Conservation (phyloP, 805 yeast genomes). For the Cyberlindnera mrakii region DNA sequence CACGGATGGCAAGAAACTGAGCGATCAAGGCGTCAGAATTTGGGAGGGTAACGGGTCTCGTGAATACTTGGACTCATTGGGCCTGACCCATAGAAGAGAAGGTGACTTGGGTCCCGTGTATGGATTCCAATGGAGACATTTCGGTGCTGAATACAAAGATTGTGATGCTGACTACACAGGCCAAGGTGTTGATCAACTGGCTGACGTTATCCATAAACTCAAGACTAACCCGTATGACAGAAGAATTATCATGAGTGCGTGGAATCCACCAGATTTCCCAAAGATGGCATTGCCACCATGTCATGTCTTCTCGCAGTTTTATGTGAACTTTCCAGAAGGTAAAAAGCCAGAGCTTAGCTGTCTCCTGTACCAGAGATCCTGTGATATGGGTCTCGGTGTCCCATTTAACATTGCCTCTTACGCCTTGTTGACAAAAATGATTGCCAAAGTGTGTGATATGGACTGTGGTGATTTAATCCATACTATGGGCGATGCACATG, state of each 20-base stretch:
- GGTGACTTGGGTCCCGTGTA: slow-evolving; percentile 98
- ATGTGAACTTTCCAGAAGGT: slow-evolving; percentile 73
- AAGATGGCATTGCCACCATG: slow-evolving; percentile 98
- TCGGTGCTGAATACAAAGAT: slow-evolving; percentile 87
- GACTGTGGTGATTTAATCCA: slow-evolving; percentile 95
- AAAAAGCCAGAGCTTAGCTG: slow-evolving; percentile 73
- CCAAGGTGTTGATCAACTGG: slow-evolving; percentile 86
- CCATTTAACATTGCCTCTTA: slow-evolving; percentile 98
- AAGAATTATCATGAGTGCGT: slow-evolving; percentile 89
- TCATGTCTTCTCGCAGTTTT: slow-evolving; percentile 93
- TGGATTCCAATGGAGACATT: slow-evolving; percentile 99
- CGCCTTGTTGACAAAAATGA: slow-evolving; percentile 87
- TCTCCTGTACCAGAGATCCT: slow-evolving; percentile 90
- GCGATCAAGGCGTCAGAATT: slow-evolving; percentile 85
- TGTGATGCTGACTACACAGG: slow-evolving; percentile 85
- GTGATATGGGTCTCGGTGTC: slow-evolving; percentile 99
- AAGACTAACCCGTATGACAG: slow-evolving; percentile 91
- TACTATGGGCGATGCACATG: slow-evolving; percentile 96
- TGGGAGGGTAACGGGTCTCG: slow-evolving; percentile 99
- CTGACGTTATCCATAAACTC: slow-evolving; percentile 69
- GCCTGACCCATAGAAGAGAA: slow-evolving; percentile 71
- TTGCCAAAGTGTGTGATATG: slow-evolving; percentile 92
- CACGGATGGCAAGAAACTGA: slow-evolving; percentile 76
- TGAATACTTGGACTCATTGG: slow-evolving; percentile 79
- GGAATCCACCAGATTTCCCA: slow-evolving; percentile 96